Percentiles rank a stretch among this genome's conserved stretches.
phyloP scores from a whole-genome alignment of 2,329 filamentous ascomycete species.

The Aspergillus ochraceoroseus region DNA sequence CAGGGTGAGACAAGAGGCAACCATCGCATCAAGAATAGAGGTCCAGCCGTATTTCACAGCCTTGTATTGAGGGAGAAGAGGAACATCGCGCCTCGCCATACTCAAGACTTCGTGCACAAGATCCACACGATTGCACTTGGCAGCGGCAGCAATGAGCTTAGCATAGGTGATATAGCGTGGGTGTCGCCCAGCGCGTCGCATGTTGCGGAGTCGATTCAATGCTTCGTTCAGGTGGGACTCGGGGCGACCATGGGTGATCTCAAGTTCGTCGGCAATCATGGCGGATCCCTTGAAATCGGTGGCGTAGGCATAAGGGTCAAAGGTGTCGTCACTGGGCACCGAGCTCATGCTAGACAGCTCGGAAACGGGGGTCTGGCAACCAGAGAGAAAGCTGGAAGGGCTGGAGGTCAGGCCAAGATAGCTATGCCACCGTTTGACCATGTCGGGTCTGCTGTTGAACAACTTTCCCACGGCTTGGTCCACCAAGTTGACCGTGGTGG shows the following conservation, averaged over 20 bases:
- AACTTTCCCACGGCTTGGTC: constrained; percentile 56
- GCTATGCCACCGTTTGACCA: constrained; percentile 54
- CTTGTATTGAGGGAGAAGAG: constrained; percentile 74
- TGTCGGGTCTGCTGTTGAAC: constrained; percentile 43
- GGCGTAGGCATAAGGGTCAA: constrained; percentile 82
- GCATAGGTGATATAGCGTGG: constrained; percentile 95
- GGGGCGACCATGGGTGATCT: constrained; percentile 69
- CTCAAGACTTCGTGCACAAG: constrained; percentile 79
- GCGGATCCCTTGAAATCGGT: constrained; percentile 93
- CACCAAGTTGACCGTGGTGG: constrained; percentile 53
- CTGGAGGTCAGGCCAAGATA: constrained; percentile 46
- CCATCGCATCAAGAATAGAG: constrained; percentile 92
- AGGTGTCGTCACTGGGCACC: constrained; percentile 70
- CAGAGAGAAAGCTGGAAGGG: constrained; percentile 43
- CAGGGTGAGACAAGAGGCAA: constrained; percentile 79
- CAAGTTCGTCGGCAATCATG: constrained; percentile 81
- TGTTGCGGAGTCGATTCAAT: constrained; percentile 79
- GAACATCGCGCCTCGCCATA: constrained; percentile 86
- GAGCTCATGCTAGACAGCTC: constrained; percentile 51
- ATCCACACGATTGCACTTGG: constrained; percentile 75
- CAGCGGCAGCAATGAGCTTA: constrained; percentile 86
- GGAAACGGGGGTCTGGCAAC: constrained; percentile 39
- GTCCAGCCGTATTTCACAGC: constrained; percentile 94
- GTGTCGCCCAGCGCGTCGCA: constrained; percentile 84
- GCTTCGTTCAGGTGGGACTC: constrained; percentile 73